phyloP scores from a whole-genome alignment of 768 basidiomycete genomes.

The Mycena chlorophos region DNA sequence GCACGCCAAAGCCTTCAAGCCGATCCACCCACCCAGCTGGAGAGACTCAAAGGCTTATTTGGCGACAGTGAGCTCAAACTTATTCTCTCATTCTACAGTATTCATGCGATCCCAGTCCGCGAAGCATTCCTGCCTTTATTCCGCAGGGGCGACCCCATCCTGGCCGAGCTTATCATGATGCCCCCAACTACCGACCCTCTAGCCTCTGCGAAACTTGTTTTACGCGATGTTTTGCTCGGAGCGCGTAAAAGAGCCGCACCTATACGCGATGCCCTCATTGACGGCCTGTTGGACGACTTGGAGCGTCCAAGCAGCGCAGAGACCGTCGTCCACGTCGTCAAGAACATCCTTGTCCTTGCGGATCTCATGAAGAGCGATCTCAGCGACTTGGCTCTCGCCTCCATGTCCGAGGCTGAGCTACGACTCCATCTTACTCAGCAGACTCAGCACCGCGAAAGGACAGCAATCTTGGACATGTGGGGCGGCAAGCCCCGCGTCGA shows the following conservation, averaged over 20 bases:
- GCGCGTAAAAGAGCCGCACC: conserved; percentile 69
- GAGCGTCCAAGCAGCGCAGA: conserved; percentile 23
- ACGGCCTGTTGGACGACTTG: conserved; percentile 38
- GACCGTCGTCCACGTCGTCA: conserved; percentile 49
- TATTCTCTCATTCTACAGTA: background rate
- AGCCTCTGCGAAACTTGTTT: conserved; percentile 51
- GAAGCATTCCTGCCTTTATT: conserved; percentile 52
- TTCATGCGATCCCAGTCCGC: conserved; percentile 43
- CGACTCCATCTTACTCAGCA: conserved; percentile 48
- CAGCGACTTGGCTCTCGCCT: conserved; percentile 61
- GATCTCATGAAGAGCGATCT: conserved; percentile 72
- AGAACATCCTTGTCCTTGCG: conserved; percentile 49
- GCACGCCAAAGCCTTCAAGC: conserved; percentile 56
- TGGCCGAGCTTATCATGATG: conserved; percentile 56
- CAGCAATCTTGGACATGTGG: conserved; percentile 55
- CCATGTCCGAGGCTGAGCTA: conserved; percentile 66
- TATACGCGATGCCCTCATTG: conserved; percentile 55
- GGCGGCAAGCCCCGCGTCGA: conserved; percentile 32
- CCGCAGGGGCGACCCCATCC: conserved; percentile 50
- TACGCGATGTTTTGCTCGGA: conserved; percentile 53
- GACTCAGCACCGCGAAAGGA: conserved; percentile 55
- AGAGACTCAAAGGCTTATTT: conserved; percentile 46
- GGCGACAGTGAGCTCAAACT: conserved; percentile 11
- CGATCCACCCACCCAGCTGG: conserved; percentile 59
- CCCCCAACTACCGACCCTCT: conserved; percentile 71